Evolutionary conservation across 1,284 basidiomycete genomes (phyloP), one percentile per base, ranked within the genome.

Genomic region (Rhodotorula sp.): DNA sequence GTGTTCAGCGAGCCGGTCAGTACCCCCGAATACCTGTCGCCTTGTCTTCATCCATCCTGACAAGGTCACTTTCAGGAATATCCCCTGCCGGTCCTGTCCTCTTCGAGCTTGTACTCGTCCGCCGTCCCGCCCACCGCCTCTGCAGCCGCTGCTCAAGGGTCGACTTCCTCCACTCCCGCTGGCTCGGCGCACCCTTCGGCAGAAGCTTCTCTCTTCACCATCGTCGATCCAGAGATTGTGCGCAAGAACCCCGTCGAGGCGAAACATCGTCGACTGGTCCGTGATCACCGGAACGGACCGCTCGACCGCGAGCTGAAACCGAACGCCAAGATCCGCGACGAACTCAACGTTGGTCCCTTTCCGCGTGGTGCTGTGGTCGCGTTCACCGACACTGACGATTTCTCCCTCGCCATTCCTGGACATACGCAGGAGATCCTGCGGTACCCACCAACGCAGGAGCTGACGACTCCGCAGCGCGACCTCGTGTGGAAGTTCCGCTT

Each of bases 401-500:
- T 8, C 43, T 26, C 61, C 10, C 43, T 26, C 61, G 34, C 61
- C 52, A 64, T n/a, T 54, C 10, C 1, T 15, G 21, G 10, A 23
- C 60, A 55, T 21, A 0, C 45, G 15, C 60, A 97, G 93, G 88
- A 90, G 71, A 94, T 99, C 58, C 86, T 99, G 67, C 89, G 86
- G 67, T 98, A 92, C 80, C 88, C 95, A 0, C 95, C 97, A 0
- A 97, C 92, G 64, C 91, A 91, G 70, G 85, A 87, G 15, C 85
- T 99, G 7, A 92, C 87, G 1, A 89, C 93, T 0, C 90, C 94
- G 77, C 95, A 99, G 82, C 97, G 95, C 80, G 95, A 99, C 76
- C 82, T 95, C 23, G 89, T 99, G 34, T 99, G 97, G 97, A 95
- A 97, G 79, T 99, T 97, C 85, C 88, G 97, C 16, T 99, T 98